Base-by-base conservation (phyloP, 768 basidiomycete species). In the Hypholoma sublateritium region DNA sequence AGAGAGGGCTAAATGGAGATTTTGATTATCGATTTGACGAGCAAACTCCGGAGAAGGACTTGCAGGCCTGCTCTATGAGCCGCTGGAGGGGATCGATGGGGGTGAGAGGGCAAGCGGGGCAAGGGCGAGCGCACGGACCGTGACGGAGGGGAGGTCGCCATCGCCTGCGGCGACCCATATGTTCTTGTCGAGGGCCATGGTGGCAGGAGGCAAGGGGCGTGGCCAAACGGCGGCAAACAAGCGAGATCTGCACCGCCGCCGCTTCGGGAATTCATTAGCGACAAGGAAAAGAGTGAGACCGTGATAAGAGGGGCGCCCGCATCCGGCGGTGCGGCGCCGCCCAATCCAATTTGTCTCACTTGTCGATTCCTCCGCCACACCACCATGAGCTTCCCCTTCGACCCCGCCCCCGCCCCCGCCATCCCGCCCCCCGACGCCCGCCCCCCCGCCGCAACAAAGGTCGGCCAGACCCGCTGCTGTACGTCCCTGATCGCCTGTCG, bases 141-240 rank as follows among this genome's bases (percentile, higher is more conserved):
- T 79, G 37, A 97, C 85, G 48, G 89, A 79, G n/a, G 73, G 72
- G 34, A 95, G 71, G 74, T 97, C 90, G 42, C 95, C 95, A 67
- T 97, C 95, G 45, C 85, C 89, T 0, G 95, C 91, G 44, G 95
- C 95, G 35, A 97, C 83, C 95, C 95, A 97, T 44, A 97, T 88
- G 72, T 95, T 95, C 68, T 82, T 83, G 50, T 11, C 28, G 49
- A 39, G 12, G 36, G 50, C 48, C 47, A 50, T 57, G 49, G 44
- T 57, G 58, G 54, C 28, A 28, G 45, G 37, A 34, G 51, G 48
- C 37, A 41, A 50, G 51, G 51, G 32, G 52, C 25, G 44, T 13
- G 48, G 42, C 28, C 63, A 65, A 69, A 66, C 61, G 58, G 41
- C 19, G 37, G 32, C 61, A 69, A 66, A 69, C 62, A 69, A 62